Evolutionary conservation across 106 monocot genomes (phyloP), one percentile per base, ranked within the genome.

Genomic region (Alisma plantagoaquatica): DNA sequence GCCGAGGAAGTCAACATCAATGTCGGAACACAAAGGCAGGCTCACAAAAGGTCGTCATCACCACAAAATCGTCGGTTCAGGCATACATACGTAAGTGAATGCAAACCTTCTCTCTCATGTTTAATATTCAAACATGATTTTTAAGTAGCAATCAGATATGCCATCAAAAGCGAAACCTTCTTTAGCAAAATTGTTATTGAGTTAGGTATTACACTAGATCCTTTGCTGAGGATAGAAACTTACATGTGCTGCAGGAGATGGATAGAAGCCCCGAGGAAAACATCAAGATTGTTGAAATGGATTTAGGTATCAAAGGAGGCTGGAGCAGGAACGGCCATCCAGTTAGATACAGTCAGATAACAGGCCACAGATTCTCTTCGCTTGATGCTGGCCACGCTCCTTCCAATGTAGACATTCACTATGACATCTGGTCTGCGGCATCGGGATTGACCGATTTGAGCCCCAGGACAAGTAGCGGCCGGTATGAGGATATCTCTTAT

Each of bases 261-360:
- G 60, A 73, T 27, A 60, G 47, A 45, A 29, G 18, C 46, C 33
- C 27, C 21, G 78, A 78, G 11, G 66, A 72, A 10, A 58, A 56
- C 46, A 28, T 57, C 1, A 74, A 75, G 27, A 75, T 69, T 52
- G 68, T 75, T n/a, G 77, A 77, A 48, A 72, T 68, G 46, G 70
- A 72, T 46, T 22, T 62, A 19, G 61, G 57, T 23, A 57, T 45
- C 57, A 29, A 77, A 52, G 24, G 50, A 49, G 22, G 59, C 23
- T 63, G 63, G 47, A 68, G 67, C 47, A 72, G 61, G 42, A 67
- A 63, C 29, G 49, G 60, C 50, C 67, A 67, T 23, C 46, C 61
- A 23, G 25, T 44, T 16, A 7, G n/a, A 3, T 53, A 54, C 25
- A 26, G 4, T 23, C 63, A 72, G 54, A 54, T 32, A 73, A 48